These are phyloP conservation scores for Aspergillus pseudonomiae DNA, from an alignment of 2,329 filamentous ascomycete genomes.

Conservation along the genomic window DNA sequence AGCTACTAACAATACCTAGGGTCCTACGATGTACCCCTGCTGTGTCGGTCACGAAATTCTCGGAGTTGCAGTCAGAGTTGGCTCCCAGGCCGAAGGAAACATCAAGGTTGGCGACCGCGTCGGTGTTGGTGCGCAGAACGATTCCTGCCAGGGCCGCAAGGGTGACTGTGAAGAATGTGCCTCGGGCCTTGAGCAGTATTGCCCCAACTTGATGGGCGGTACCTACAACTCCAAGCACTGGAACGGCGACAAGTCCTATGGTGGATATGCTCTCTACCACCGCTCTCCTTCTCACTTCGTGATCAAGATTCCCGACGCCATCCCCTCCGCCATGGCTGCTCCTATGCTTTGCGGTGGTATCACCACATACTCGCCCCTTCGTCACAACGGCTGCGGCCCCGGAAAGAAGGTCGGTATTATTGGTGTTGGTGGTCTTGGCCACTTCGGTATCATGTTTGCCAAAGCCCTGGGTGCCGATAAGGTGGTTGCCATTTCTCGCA, in stretches of 20 bases:
- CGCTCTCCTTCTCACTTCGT: constrained; percentile 61
- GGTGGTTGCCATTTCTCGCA: constrained; percentile 59
- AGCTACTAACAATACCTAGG: constrained; percentile 21
- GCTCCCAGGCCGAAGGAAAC: constrained; percentile 42
- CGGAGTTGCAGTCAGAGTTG: constrained; percentile 60
- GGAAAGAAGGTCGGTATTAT: constrained; percentile 21
- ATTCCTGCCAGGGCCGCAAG: constrained; percentile 52
- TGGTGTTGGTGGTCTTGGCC: constrained; percentile 18
- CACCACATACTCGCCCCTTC: constrained; percentile 22
- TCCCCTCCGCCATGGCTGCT: constrained; percentile 19
- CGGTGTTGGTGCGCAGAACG: constrained; percentile 63
- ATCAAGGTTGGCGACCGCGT: constrained; percentile 41
- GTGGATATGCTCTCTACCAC: constrained; percentile 64
- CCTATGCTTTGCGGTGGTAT: constrained; percentile 25
- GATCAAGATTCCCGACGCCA: constrained; percentile 45
- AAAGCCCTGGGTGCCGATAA: constrained; percentile 45
- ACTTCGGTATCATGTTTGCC: constrained; percentile 23
- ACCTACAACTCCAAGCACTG: constrained; percentile 34
- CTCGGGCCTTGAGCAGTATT: constrained; percentile 40
- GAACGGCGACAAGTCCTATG: constrained; percentile 65
- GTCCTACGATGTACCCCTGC: constrained; percentile 43
- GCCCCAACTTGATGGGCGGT: constrained; percentile 27
- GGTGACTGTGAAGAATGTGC: constrained; percentile 57
- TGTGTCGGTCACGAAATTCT: constrained; percentile 69
- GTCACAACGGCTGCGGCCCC: constrained; percentile 20